phyloP scores from a whole-genome alignment of 345 rosid genomes.

The Corymbia maculata region DNA sequence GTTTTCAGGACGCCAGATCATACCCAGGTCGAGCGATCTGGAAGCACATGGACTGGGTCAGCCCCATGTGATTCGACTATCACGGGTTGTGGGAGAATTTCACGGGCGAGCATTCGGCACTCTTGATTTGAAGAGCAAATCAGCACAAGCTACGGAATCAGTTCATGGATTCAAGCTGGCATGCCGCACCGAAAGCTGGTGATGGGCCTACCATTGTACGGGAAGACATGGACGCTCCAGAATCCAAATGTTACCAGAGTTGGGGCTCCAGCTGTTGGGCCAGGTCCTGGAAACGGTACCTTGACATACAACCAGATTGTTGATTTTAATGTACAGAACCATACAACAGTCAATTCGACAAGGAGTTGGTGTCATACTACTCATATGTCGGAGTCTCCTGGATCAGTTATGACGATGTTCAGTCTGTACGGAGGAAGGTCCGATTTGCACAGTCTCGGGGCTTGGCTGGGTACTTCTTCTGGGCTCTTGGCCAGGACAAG shows the following conservation, averaged over 20 bases:
- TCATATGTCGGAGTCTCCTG: slow-evolving; percentile 12
- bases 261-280: slow-evolving; percentile 18
- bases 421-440: slow-evolving; percentile 14
- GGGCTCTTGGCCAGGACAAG: slow-evolving; percentile 36
- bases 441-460: slow-evolving; percentile 12
- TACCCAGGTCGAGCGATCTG: slow-evolving; percentile 8
- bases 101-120: slow-evolving; percentile 12
- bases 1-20: not conserved
- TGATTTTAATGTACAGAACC: slow-evolving; percentile 2
- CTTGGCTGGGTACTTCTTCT: slow-evolving; percentile 35
- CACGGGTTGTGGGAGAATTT: slow-evolving; percentile 29
- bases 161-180: slow-evolving; percentile 27
- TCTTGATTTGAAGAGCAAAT: slow-evolving; percentile 13
- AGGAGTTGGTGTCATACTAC: slow-evolving; percentile 14
- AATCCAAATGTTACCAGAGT: slow-evolving; percentile 13
- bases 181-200: slow-evolving; percentile 18
- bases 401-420: slow-evolving; percentile 35
- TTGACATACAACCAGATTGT: slow-evolving; percentile 8
- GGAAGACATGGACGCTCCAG: slow-evolving; percentile 27
- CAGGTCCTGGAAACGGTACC: slow-evolving; percentile 14
- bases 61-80: slow-evolving; percentile 39
- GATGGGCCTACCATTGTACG: slow-evolving; percentile 38
- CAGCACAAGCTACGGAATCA: slow-evolving; percentile 27
- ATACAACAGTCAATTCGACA: slow-evolving; percentile 4
- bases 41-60: slow-evolving; percentile 20